Base-by-base conservation (phyloP, 129 eudicot species). In the Sambucus nigra region DNA sequence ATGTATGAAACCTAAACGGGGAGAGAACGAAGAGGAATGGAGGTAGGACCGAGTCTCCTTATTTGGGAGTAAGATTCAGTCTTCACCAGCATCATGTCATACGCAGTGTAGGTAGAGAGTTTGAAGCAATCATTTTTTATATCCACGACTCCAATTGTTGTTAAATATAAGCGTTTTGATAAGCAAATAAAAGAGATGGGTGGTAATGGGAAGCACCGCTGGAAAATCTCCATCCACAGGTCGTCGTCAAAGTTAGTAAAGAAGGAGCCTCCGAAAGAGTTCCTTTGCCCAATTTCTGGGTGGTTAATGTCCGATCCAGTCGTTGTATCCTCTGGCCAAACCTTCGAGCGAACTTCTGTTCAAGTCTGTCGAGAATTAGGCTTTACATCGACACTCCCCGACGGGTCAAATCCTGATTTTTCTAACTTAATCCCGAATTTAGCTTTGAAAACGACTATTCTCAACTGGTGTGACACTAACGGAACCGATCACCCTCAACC, bases 291-390 rank as follows among this genome's bases (percentile, higher is more conserved):
- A 5, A 70, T 92, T 52, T 74, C 86, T 18, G 71, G 73, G 13
- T 47, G 61, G 25, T 41, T 92, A 25, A 79, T 92, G 81, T 72
- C 58, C 35, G 95, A 92, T 55, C 95, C 99, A 6, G 91, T 81
- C 21, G 81, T 92, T 0, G 91, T 92, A 7, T 49, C 81, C 38
- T 92, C 95, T 0, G 95, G 99, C 25, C 94, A 92, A 39, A 92
- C 91, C 8, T 80, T 79, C 51, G 96, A 92, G 63, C 71, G 87
- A 16, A 53, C 61, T 0, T 74, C 79, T 3, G 81, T 75, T 4
- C 73, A 75, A 29, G 78, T 82, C 1, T 92, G 95, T 22, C 67
- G 44, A 4, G 79, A 67, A 16, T 72, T 79, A 2, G 53, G 58
- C 4, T 92, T 79, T 31, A 33, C 40, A 26, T 94, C 99, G 5